Evolutionary conservation across 2,329 filamentous ascomycete species (phyloP), one percentile per base, ranked within the genome.

Genomic region (Scedosporium boydii): DNA sequence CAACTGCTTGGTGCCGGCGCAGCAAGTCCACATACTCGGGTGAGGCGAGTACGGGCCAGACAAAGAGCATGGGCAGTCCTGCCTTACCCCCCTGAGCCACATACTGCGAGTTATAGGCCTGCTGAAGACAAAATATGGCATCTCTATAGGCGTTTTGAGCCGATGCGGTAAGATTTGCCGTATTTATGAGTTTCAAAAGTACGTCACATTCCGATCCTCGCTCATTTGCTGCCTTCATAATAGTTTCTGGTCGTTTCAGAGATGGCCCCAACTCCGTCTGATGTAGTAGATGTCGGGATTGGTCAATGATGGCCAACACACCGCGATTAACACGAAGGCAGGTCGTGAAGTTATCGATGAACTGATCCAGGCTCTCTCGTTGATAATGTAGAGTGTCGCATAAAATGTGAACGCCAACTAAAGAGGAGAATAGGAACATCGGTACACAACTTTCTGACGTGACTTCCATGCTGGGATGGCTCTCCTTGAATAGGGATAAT

Each of bases 1-100:
- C 76, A 58, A 77, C 76, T 0, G 76, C 75, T 0, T 71, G 69
- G n/a, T 71, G 67, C 29, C 72, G 70, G 16, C 70, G 68, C 34
- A 78, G 66, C 18, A 73, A 67, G 6, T 75, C 70, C 48, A 75
- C 67, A 58, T 72, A 78, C 16, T 71, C 71, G 3, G 67, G 64
- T 3, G 70, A 67, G 2, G 23, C 23, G 5, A 56, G 51, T 6
- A 29, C 23, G 2, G 51, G 51, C 51, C 51, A 56, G 23, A 4
- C 14, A 23, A 56, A 56, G 6, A 56, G 6, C 51, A 56, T 56
- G 3, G 51, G 51, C 5, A 48, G 44, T 18, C 44, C 44, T n/a
- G 44, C 5, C 14, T 16, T 23, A 7, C 23, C 23, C 1, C 21
- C 21, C 3, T 6, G 23, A 21, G 51, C 9, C 10, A 16, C 23